Base-by-base conservation (phyloP, 2,329 filamentous ascomycete species). In the Byssochlamys sp. region DNA sequence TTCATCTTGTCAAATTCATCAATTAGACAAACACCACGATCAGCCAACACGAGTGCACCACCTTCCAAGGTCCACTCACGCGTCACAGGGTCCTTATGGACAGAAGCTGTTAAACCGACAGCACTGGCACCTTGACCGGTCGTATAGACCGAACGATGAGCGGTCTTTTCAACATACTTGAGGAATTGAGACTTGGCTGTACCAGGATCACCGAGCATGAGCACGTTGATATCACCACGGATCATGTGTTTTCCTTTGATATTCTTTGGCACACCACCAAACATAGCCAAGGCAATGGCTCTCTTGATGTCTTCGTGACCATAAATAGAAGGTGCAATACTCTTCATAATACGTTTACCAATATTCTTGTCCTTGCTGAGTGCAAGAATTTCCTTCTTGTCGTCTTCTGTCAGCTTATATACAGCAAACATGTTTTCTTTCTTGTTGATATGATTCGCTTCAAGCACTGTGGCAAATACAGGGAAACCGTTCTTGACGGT, bases 401-500 rank as follows among this genome's bases (percentile, higher is more conserved):
- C 94, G 67, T 96, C 88, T 69, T 97, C 92, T 0, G 90, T 97
- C 69, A 99, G 80, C 59, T 91, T 85, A 81, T 99, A 99, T 57
- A 94, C 94, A 67, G 94, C 94, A 60, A 99, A 86, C 75, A 99
- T 91, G 71, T 99, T 94, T 70, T 99, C 94, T 0, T 91, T 87
- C 74, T 99, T 99, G 74, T 97, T 87, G 3, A 97, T 85, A 65
- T 97, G 91, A 75, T 99, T 99, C 27, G 94, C 95, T 74, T 99
- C 94, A 4, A 99, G 82, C 58, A 99, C 94, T 0, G 94, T 99
- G 3, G 94, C 92, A 73, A 99, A 99, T 39, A 99, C 94, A 0
- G 94, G 94, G 77, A 99, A 97, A 3, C 94, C 94, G 69, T 97
- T 99, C 69, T 94, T 92, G 78, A 96, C 96, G 77, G 97, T 99